Conservation (phyloP, 2,329 filamentous ascomycete species). For the Penicillium sp. region DNA sequence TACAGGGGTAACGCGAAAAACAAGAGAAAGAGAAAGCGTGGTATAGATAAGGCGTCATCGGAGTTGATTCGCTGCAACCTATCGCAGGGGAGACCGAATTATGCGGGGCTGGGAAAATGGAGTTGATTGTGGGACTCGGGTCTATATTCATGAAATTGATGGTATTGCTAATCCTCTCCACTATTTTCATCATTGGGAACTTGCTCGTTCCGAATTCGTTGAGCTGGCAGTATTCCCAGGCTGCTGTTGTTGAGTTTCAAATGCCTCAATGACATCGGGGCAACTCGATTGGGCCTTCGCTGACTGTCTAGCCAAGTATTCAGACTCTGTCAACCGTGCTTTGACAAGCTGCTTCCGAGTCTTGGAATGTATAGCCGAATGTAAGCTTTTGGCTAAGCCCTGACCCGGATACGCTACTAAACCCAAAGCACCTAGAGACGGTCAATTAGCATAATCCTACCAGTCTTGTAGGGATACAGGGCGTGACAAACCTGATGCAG, state of each 20-base stretch:
- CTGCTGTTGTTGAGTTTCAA: slow-evolving; percentile 9
- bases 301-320: slow-evolving; percentile 9
- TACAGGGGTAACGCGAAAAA: background rate
- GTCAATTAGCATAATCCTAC: background rate
- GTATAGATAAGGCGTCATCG: background rate
- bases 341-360: slow-evolving; percentile 27
- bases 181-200: background rate
- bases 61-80: background rate
- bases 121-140: too few relatives aligned
- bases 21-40: background rate
- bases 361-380: slow-evolving; percentile 25
- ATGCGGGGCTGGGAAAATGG: background rate
- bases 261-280: slow-evolving; percentile 6
- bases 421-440: slow-evolving; percentile 25
- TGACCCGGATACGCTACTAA: slow-evolving; percentile 36
- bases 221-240: background rate
- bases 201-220: background rate
- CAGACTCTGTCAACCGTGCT: slow-evolving; percentile 25
- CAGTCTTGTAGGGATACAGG: background rate
- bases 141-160: background rate
- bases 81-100: background rate
- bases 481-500: slow-evolving; percentile 5
- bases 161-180: background rate
- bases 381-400: slow-evolving; percentile 37
- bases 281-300: slow-evolving; percentile 4